These are phyloP conservation scores for Phalaenopsis equestris DNA, from an alignment of 106 monocot genomes.

Conservation along the genomic window DNA sequence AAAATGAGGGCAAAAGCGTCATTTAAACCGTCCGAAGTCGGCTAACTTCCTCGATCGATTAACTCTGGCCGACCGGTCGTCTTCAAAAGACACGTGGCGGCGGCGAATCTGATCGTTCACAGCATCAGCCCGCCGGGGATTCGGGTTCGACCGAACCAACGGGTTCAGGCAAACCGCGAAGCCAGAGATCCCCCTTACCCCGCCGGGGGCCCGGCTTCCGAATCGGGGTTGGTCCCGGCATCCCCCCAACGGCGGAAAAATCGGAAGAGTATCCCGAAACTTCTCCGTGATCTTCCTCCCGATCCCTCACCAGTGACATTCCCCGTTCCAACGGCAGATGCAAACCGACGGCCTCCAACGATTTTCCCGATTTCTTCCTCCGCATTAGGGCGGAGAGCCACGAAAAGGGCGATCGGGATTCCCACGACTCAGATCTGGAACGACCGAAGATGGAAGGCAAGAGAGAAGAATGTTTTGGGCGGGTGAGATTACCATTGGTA, in stretches of 20 bases:
- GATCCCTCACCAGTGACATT: conserved; percentile 8
- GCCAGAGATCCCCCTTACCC: conserved; percentile 16
- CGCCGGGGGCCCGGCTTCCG: background rate
- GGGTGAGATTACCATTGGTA: conserved; percentile 1
- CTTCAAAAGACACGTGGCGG: conserved; percentile 1
- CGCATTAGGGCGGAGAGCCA: conserved; percentile 8
- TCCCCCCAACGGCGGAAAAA: conserved; percentile 8
- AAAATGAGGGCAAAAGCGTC: conserved; percentile 10
- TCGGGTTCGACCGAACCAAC: conserved; percentile 20
- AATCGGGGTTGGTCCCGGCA: conserved; percentile 22
- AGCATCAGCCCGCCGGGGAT: conserved; percentile 4
- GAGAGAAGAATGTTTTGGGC: conserved; percentile 3
- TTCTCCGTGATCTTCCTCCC: background rate
- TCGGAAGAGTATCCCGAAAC: conserved; percentile 9
- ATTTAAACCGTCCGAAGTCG: conserved; percentile 28
- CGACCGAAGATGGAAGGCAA: conserved; percentile 15
- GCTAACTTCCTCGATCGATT: conserved; percentile 37
- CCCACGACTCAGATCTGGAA: background rate
- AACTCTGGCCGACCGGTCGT: background rate
- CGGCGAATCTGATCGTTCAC: background rate
- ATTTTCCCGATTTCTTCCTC: background rate
- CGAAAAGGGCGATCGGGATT: background rate
- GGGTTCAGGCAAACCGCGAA: conserved; percentile 49
- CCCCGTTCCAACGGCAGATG: conserved; percentile 8
- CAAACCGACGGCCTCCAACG: background rate